Conservation (phyloP, 2,329 filamentous ascomycete species). For the Talaromyces sp. region DNA sequence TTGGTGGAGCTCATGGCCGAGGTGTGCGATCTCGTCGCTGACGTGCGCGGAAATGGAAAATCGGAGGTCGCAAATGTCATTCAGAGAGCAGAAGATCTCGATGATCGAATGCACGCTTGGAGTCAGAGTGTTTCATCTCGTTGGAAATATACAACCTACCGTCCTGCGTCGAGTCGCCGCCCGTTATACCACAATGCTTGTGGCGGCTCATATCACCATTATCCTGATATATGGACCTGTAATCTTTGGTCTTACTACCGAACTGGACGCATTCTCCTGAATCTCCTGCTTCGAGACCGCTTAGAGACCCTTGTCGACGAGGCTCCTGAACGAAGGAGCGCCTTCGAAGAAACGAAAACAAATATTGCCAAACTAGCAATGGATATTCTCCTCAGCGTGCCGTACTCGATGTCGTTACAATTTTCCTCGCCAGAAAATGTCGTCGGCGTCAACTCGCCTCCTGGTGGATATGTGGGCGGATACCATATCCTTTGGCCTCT, state of each 20-base stretch:
- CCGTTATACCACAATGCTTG: background rate
- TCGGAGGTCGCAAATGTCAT: background rate
- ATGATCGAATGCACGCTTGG: background rate
- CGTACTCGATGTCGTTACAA: background rate
- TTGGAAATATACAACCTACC: background rate
- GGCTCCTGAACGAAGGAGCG: background rate
- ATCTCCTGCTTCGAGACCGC: background rate
- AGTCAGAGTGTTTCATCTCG: background rate
- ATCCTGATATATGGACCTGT: background rate
- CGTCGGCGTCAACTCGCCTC: background rate
- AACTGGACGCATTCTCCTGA: background rate
- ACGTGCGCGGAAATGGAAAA: background rate
- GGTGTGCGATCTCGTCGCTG: background rate
- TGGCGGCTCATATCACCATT: background rate
- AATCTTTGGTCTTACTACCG: background rate
- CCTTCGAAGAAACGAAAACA: background rate
- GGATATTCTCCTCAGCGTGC: background rate
- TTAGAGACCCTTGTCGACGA: background rate
- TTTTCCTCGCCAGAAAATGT: background rate
- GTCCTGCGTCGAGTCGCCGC: background rate
- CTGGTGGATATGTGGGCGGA: background rate
- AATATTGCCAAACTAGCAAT: background rate
- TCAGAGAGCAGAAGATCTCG: background rate
- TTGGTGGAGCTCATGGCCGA: background rate
- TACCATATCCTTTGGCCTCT: background rate